Conservation (phyloP, 2,329 filamentous ascomycete genomes). For the Neonectria punicea region DNA sequence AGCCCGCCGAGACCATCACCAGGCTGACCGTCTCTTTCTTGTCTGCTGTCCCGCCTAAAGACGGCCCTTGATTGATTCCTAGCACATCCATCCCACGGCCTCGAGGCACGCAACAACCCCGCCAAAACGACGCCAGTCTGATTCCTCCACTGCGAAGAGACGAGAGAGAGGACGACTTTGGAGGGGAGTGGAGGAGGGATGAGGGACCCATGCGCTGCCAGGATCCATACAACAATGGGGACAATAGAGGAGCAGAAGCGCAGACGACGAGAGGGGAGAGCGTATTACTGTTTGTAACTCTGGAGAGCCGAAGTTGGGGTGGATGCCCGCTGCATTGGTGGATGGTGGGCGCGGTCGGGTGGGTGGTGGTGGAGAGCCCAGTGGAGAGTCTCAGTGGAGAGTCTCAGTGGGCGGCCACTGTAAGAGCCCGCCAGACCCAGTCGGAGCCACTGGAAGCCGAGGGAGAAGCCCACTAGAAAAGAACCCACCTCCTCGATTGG, state of each 20-base stretch:
- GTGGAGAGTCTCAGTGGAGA: slow-evolving; percentile 35
- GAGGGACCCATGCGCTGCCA: not conserved
- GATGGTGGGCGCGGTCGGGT: slow-evolving; percentile 7
- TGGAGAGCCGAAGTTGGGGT: not conserved
- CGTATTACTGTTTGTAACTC: not conserved
- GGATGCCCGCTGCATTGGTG: not conserved
- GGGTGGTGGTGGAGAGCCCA: slow-evolving; percentile 26
- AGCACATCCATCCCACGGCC: not conserved
- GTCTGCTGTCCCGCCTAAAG: not conserved
- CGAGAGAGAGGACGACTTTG: not conserved
- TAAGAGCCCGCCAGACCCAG: slow-evolving; percentile 34
- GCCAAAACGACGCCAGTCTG: slow-evolving; percentile 5
- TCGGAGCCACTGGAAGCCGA: slow-evolving; percentile 43
- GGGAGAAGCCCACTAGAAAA: slow-evolving; percentile 43
- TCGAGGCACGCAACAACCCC: slow-evolving; percentile 12
- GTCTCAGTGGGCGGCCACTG: slow-evolving; percentile 26
- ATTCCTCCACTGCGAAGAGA: not conserved
- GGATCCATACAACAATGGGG: not conserved
- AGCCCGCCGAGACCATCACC: not conserved
- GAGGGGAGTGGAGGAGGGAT: not conserved
- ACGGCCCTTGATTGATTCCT: not conserved
- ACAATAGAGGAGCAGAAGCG: not conserved
- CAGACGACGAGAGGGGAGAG: not conserved
- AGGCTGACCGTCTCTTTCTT: not conserved
- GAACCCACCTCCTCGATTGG: slow-evolving; percentile 41